Evolutionary conservation across 192 early-diverging fungal genomes (phyloP).

Genomic region (Coemansia pectinata): DNA sequence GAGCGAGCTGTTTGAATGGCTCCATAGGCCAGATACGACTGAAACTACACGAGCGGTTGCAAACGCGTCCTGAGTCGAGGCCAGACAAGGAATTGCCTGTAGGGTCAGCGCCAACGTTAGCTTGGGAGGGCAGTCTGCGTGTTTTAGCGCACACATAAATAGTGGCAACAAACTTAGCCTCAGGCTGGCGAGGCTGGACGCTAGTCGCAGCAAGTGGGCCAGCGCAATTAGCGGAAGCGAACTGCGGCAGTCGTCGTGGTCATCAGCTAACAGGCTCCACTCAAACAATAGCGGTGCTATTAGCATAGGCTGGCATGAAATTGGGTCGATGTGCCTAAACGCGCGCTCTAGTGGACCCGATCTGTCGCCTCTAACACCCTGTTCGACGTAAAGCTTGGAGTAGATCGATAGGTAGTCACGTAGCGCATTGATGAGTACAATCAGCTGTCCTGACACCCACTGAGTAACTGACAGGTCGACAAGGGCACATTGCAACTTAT

Average conservation of each 20-base stretch:
- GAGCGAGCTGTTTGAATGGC: neutral
- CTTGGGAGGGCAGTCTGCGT: slow-evolving; percentile 2
- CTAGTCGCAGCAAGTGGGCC: slow-evolving; percentile 9
- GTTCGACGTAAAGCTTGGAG: neutral
- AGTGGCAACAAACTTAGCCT: slow-evolving; percentile 24
- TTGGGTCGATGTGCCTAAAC: neutral
- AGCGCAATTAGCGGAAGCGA: neutral
- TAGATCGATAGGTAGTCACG: slow-evolving; percentile 11
- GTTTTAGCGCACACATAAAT: slow-evolving; percentile 19
- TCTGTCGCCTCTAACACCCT: neutral
- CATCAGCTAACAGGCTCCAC: neutral
- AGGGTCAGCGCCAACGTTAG: slow-evolving; percentile 18
- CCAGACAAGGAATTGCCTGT: slow-evolving; percentile 18
- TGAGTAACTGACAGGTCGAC: neutral
- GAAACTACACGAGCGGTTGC: slow-evolving; percentile 30
- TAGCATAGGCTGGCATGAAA: slow-evolving; percentile 14
- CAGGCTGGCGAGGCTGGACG: neutral
- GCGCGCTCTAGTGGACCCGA: neutral
- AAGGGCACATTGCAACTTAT: neutral
- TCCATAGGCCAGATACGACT: slow-evolving; percentile 22
- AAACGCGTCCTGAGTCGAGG: slow-evolving; percentile 21
- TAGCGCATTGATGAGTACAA: slow-evolving; percentile 6
- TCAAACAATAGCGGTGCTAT: slow-evolving; percentile 29
- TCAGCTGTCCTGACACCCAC: slow-evolving; percentile 8
- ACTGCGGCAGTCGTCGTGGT: neutral